Evolutionary conservation across 1,284 basidiomycete genomes (phyloP), one percentile per base, ranked within the genome.

Genomic region (Phellinidium pouzarii): DNA sequence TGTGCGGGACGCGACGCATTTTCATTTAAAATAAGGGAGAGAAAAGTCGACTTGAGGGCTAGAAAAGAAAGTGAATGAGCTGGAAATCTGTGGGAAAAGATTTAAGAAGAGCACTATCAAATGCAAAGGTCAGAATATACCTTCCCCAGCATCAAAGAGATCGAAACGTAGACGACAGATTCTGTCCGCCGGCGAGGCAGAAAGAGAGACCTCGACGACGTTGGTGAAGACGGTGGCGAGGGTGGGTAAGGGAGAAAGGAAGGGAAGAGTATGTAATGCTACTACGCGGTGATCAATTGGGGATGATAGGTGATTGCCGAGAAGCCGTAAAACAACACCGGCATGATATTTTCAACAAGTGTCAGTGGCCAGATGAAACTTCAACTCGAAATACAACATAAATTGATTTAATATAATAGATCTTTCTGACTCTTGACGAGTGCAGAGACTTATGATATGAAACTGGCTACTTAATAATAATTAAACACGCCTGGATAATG

Each of bases 1-100:
- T 34, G 5, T 17, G 37, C 22, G 43, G 38, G 11, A 37, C 37
- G 23, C 40, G 40, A 23, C 40, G 37, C 52, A 53, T 53, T 36
- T 43, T 43, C 17, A 4, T 17, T 12, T 31, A 11, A 12, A 8
- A 4, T 14, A 42, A 17, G n/a, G 25, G 29, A 22, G 12, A 5
- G 17, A 42, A 27, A 34, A 14, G 29, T 8, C 14, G 14, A 34
- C 31, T 8, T 26, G 31, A 42, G 22, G 38, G 17, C 2, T 29
- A 19, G 19, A 26, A 29, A 42, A 42, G 26, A 29, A 40, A 29
- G 26, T 41, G 40, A 17, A 29, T 27, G 20, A 6, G 9, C 26
- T 41, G 17, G 26, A 14, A 34, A n/a, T n/a, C 31, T 42, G 42
- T 11, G 38, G 40, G 31, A 31, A 17, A 22, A 1, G 38, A 20